These are phyloP conservation scores for Talaromyces sp. DNA, from an alignment of 2,329 filamentous ascomycete genomes.

Conservation along the genomic window DNA sequence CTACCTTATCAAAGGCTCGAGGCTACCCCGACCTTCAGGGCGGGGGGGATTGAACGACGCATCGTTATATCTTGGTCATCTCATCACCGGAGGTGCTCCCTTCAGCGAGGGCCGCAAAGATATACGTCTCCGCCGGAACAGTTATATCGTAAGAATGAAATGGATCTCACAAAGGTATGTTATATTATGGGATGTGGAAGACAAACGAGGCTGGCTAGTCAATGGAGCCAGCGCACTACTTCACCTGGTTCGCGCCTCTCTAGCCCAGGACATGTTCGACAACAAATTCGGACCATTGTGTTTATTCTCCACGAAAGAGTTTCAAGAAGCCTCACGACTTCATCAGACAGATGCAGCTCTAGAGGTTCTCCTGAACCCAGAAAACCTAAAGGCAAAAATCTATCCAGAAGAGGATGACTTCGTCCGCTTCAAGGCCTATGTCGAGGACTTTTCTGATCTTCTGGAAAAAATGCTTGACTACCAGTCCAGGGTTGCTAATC, in stretches of 20 bases:
- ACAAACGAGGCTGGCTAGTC: slow-evolving; percentile 34
- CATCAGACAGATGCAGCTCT: slow-evolving; percentile 15
- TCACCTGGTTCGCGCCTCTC: slow-evolving; percentile 34
- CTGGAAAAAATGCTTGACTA: slow-evolving; percentile 31
- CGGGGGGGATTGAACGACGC: slow-evolving; percentile 24
- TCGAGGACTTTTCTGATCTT: slow-evolving; percentile 26
- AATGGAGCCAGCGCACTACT: slow-evolving; percentile 37
- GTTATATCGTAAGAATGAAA: slow-evolving; percentile 26
- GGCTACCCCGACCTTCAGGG: slow-evolving; percentile 16
- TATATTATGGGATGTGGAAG: slow-evolving; percentile 24
- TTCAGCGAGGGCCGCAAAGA: slow-evolving; percentile 28
- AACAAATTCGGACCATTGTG: slow-evolving; percentile 2
- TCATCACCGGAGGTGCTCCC: slow-evolving; percentile 23
- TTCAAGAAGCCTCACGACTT: slow-evolving; percentile 12
- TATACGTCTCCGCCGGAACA: slow-evolving; percentile 17
- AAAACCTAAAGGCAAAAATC: slow-evolving; percentile 17
- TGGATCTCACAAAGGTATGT: slow-evolving; percentile 30
- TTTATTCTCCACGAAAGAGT: slow-evolving; percentile 12
- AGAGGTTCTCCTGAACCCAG: slow-evolving; percentile 17
- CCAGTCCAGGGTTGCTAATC: neutral
- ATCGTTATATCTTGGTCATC: slow-evolving; percentile 23
- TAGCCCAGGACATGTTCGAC: slow-evolving; percentile 20
- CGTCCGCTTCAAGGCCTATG: slow-evolving; percentile 23
- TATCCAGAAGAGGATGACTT: slow-evolving; percentile 6
- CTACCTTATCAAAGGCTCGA: slow-evolving; percentile 22